Conservation (phyloP, 257 asterid species). For the Haberlea rhodopensis region DNA sequence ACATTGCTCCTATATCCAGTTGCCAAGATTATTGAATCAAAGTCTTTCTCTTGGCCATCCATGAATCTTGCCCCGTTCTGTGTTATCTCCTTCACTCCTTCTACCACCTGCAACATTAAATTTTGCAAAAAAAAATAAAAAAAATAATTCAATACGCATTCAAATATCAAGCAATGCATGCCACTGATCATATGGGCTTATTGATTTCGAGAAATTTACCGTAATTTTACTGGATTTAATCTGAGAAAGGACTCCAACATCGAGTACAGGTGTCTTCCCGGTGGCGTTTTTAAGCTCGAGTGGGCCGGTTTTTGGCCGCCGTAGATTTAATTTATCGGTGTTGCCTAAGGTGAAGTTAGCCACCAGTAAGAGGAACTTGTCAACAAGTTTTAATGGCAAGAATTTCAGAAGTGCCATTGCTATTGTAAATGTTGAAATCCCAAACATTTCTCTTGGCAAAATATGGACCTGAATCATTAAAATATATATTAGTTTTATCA, state of each 20-base stretch:
- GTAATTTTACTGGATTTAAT: conserved; percentile 67
- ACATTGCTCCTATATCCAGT: conserved; percentile 97
- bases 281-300: conserved; percentile 80
- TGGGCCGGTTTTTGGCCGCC: conserved; percentile 89
- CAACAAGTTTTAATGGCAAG: conserved; percentile 70
- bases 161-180: too few species aligned
- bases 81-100: conserved; percentile 73
- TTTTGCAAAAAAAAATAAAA: background rate
- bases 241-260: conserved; percentile 76
- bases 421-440: conserved; percentile 66
- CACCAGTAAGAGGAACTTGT: conserved; percentile 53
- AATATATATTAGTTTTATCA: background rate
- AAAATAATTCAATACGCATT: background rate
- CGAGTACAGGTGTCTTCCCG: conserved; percentile 93
- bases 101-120: conserved; percentile 48
- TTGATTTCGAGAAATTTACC: conserved; percentile 33
- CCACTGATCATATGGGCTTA: background rate
- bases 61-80: conserved; percentile 68
- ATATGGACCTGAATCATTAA: conserved; percentile 60
- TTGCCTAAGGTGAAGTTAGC: conserved; percentile 58
- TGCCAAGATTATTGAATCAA: conserved; percentile 79
- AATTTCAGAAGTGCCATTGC: conserved; percentile 72
- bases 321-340: conserved; percentile 62
- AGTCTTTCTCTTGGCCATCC: conserved; percentile 75
- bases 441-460: conserved; percentile 82